Evolutionary conservation across 2,329 filamentous ascomycete genomes (phyloP), one percentile per base, ranked within the genome.

Genomic region (Beauveria scarabaeidicola): DNA sequence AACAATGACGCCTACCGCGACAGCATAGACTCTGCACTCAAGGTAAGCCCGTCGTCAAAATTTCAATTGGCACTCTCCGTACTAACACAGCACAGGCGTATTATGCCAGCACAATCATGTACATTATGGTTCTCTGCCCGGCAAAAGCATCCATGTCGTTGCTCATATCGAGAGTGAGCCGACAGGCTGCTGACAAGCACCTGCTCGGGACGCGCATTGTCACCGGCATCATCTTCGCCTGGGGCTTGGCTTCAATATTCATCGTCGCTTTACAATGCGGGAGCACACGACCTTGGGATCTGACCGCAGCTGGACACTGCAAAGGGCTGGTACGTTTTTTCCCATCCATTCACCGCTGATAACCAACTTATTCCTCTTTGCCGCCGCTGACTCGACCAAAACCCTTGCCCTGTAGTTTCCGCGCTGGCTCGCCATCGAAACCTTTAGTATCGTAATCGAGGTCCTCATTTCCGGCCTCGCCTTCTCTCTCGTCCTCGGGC

Each of bases 141-240:
- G 60, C 63, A 9, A 64, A 64, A 47, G 58, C 61, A 51, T 61
- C 61, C 58, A 64, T 64, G 63, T 62, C 59, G 11, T 56, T 64
- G 10, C 52, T 64, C 23, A 63, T 64, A 15, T 46, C 62, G 1
- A 56, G 63, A 29, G 61, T 64, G 13, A 61, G 60, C 5, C 52
- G 61, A 27, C 47, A 64, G 13, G 55, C 55, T 32, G 60, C 51
- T 9, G 56, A 52, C n/a, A 58, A 59, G 19, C 60, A 63, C 17
- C 44, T 62, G 9, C 32, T 63, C 3, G 58, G 50, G 2, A 64
- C 58, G 17, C 53, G 61, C 41, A 52, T 43, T 10, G 52, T 61
- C 47, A 62, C 54, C 3, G 15, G 40, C 15, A 52, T 62, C 19
- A 61, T 62, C 2, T 8, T 55, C 2, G 10, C 32, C 7, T 64